A percentile compares a stretch with the other conserved stretches of the same genome.
phyloP scores from a whole-genome alignment of 202 grass and related monocot species.

The Cymbopogon flexuosus region DNA sequence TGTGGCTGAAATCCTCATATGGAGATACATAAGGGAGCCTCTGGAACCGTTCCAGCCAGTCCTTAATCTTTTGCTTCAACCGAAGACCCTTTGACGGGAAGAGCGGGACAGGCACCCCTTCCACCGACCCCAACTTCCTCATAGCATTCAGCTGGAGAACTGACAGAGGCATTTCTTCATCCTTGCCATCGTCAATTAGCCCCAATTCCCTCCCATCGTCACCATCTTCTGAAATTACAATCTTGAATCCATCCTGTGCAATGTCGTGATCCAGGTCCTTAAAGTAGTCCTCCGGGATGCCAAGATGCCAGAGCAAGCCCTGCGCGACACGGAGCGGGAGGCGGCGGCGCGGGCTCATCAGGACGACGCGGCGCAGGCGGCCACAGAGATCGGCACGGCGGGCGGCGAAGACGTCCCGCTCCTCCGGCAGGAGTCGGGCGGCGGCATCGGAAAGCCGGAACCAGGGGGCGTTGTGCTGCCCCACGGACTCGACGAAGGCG shows the following conservation, averaged over 20 bases:
- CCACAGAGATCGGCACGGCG: conserved; percentile 38
- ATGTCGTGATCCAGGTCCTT: conserved; percentile 30
- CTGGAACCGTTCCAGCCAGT: conserved; percentile 63
- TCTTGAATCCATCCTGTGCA: conserved; percentile 48
- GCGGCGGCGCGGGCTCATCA: conserved; percentile 49
- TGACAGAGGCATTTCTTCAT: conserved; percentile 43
- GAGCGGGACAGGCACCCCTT: conserved; percentile 47
- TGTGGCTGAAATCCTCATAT: conserved; percentile 51
- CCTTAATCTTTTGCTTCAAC: conserved; percentile 61
- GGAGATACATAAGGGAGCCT: conserved; percentile 62
- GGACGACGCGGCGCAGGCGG: conserved; percentile 50
- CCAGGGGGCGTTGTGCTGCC: conserved; percentile 60
- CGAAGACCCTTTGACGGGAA: conserved; percentile 75
- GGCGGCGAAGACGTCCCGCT: conserved; percentile 40
- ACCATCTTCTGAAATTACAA: conserved; percentile 32
- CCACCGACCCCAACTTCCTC: conserved; percentile 22
- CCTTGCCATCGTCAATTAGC: conserved; percentile 25
- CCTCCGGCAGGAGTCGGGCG: conserved; percentile 42
- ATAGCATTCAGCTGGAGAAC: conserved; percentile 51
- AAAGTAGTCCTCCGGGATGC: conserved; percentile 68
- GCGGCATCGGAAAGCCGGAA: conserved; percentile 56
- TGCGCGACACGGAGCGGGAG: conserved; percentile 52
- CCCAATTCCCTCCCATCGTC: conserved; percentile 32
- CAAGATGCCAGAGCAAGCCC: conserved; percentile 77
- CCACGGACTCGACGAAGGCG: conserved; percentile 69